Base-by-base conservation (phyloP, 2,329 filamentous ascomycete genomes). In the Fusarium phyllophilum region DNA sequence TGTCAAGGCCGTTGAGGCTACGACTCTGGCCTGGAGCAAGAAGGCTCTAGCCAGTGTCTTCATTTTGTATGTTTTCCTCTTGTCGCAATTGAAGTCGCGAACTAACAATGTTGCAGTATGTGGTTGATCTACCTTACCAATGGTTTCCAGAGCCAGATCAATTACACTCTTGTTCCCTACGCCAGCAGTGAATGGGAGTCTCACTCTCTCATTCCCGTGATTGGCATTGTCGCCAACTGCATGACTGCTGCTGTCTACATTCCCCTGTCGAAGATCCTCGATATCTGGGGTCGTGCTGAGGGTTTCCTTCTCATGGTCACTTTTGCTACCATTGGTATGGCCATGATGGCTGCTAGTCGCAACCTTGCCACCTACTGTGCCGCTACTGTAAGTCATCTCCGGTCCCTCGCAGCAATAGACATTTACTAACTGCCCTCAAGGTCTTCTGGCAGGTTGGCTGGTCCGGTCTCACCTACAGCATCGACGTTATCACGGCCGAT, bases 401-500 rank as follows among this genome's bases (percentile, higher is more conserved):
- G 3, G 3, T 14, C 3, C 12, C 4, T 12, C 8, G 11, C 36
- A 18, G 12, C 4, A 15, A 2, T 17, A 7, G 9, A 3, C 29
- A 12, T 5, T 6, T 15, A 24, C 63, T 77, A 54, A 77, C 9
- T 8, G 17, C 7, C 11, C 12, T 10, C 3, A 24, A 82, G 80
- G 89, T 92, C 4, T 90, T 93, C 72, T 92, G 92, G 78, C 87
- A 86, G 44, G 86, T 91, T 56, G 91, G 91, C 18, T 84, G 86
- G 62, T 87, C 86, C 6, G 91, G 90, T n/a, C 82, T 92, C 51
- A 87, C 86, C 62, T 92, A 91, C 77, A 85, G 87, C 31, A 84
- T 92, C 36, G 87, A 89, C 69, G 88, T 93, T 44, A 89, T 93
- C 78, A 89, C 91, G 60, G 89, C 91, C 55, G 92, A 93, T 78